Percentiles rank a stretch among this genome's conserved stretches.
Evolutionary conservation across 2,329 filamentous ascomycete genomes (phyloP).

Genomic region (Fusarium heterosporum): DNA sequence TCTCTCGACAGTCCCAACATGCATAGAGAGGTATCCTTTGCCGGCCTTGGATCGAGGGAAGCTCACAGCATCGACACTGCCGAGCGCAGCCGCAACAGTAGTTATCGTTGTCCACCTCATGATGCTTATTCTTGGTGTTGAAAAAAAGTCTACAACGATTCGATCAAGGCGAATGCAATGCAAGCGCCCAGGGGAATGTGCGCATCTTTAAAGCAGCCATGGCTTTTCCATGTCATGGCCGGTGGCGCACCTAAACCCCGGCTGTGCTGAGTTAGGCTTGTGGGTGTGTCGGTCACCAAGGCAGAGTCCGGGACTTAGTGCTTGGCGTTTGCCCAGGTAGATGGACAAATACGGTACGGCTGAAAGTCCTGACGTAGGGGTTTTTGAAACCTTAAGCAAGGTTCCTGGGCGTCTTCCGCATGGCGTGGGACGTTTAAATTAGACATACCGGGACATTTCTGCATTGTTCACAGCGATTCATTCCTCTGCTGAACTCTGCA

Average conservation of each 20-base stretch:
- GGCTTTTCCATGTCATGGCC: not conserved
- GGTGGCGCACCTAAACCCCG: constrained; percentile 25
- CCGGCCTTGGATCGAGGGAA: constrained; percentile 50
- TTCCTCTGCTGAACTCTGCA: too few species aligned
- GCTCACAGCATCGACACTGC: constrained; percentile 29
- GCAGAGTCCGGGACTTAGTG: not conserved
- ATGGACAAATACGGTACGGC: constrained; percentile 26
- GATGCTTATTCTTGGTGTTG: constrained; percentile 16
- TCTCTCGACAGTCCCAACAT: constrained; percentile 50
- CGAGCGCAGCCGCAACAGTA: constrained; percentile 28
- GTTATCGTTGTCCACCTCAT: constrained; percentile 46
- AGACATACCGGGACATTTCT: not conserved
- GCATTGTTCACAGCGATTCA: too few species aligned
- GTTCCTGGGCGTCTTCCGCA: not conserved
- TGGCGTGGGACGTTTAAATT: not conserved
- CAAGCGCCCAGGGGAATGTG: not conserved
- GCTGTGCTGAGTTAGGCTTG: constrained; percentile 15
- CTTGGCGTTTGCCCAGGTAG: constrained; percentile 3
- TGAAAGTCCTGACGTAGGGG: constrained; percentile 25
- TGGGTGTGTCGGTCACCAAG: constrained; percentile 6
- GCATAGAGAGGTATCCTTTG: constrained; percentile 54
- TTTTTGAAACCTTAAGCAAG: constrained; percentile 20
- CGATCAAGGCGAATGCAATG: not conserved
- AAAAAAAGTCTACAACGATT: not conserved
- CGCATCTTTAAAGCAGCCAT: constrained; percentile 20